A percentile compares a stretch with the other conserved stretches of the same genome.
Conservation (phyloP, 2,329 filamentous ascomycete genomes). For the Ilyonectria mors-panacis region DNA sequence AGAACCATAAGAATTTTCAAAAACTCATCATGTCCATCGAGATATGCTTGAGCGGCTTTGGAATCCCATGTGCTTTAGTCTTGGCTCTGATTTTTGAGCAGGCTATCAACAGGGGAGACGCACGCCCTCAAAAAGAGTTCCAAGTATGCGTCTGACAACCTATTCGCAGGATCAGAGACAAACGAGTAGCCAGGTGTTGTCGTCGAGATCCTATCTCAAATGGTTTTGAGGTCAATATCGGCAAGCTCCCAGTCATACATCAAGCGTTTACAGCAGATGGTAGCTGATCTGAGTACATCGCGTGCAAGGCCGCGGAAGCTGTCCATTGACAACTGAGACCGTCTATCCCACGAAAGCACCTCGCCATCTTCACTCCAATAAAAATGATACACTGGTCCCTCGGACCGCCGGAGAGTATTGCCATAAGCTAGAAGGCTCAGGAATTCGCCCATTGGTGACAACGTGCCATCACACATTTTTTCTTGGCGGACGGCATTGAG, state of each 20-base stretch:
- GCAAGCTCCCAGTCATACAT: slow-evolving; percentile 16
- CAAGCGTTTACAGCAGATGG: neutral
- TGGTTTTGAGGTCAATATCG: neutral
- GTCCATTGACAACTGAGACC: neutral
- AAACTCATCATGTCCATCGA: slow-evolving; percentile 6
- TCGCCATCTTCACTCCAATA: slow-evolving; percentile 19
- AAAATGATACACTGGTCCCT: slow-evolving; percentile 9
- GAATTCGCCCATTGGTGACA: slow-evolving; percentile 12
- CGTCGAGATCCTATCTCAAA: slow-evolving; percentile 7
- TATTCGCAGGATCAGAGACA: slow-evolving; percentile 13
- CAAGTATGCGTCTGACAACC: slow-evolving; percentile 6
- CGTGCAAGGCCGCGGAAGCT: slow-evolving; percentile 9
- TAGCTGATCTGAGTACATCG: neutral
- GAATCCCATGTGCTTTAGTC: neutral
- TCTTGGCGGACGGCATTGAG: too few species aligned
- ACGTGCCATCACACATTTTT: too few species aligned
- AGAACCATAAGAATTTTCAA: slow-evolving; percentile 13
- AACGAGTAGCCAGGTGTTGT: slow-evolving; percentile 23
- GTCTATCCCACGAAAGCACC: slow-evolving; percentile 4
- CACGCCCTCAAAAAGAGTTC: slow-evolving; percentile 15
- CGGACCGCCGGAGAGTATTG: neutral
- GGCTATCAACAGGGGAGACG: slow-evolving; percentile 11
- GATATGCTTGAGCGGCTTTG: slow-evolving; percentile 12
- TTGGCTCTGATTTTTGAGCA: neutral
- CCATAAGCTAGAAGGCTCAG: slow-evolving; percentile 17